These are phyloP conservation scores for Coemansia furcata DNA, from an alignment of 192 early-diverging fungal species.

Conservation along the genomic window DNA sequence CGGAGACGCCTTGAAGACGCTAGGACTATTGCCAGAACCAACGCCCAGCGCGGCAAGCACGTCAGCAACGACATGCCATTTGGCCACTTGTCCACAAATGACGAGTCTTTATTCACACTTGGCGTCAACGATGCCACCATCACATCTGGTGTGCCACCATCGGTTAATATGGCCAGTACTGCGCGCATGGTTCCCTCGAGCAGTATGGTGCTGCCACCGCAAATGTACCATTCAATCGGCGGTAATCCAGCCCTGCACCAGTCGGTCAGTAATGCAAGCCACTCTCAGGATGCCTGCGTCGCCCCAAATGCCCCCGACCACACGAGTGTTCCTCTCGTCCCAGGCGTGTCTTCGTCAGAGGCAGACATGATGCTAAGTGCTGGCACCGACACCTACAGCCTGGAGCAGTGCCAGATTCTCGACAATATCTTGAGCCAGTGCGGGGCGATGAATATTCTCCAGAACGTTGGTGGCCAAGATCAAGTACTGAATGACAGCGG, in stretches of 20 bases:
- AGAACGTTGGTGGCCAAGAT: background rate
- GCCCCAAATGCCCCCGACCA: background rate
- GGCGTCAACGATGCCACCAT: background rate
- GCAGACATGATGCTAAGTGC: background rate
- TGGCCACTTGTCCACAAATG: background rate
- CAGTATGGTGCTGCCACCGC: background rate
- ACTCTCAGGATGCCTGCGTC: background rate
- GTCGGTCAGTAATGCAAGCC: background rate
- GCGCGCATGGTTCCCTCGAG: background rate
- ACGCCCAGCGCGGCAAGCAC: conserved; percentile 32
- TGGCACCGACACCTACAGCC: background rate
- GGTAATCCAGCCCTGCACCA: background rate
- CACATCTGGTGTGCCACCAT: background rate
- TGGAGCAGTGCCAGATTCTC: background rate
- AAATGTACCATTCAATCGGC: background rate
- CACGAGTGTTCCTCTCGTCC: background rate
- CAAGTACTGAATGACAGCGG: background rate
- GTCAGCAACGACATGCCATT: background rate
- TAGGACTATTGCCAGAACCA: conserved; percentile 45
- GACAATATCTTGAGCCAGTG: background rate
- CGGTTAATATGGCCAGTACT: background rate
- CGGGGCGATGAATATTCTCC: background rate
- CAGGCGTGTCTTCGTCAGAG: background rate
- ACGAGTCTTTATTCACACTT: background rate
- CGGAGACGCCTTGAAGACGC: conserved; percentile 44